These are phyloP conservation scores for Acer saccharum DNA, from an alignment of 345 rosid genomes.

Conservation along the genomic window DNA sequence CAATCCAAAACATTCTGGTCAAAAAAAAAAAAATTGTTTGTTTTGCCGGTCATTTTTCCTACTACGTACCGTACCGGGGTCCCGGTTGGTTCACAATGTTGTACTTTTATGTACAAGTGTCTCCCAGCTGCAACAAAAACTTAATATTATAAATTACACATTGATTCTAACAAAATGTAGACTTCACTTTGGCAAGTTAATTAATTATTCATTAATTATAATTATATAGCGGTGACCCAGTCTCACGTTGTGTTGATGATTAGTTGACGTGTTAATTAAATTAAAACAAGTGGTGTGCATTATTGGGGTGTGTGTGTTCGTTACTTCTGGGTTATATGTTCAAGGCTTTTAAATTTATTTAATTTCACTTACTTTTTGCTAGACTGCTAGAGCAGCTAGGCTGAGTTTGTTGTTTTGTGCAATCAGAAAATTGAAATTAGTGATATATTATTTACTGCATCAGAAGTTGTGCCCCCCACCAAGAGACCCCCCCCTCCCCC, in stretches of 20 bases:
- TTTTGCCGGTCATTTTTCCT: constrained; percentile 16
- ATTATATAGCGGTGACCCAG: not conserved
- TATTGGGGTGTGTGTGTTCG: constrained; percentile 13
- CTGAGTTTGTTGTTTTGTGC: not conserved
- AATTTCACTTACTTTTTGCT: not conserved
- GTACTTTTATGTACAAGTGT: not conserved
- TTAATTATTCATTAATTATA: not conserved
- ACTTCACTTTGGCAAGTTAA: too few species aligned
- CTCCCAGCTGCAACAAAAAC: not conserved
- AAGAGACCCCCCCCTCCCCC: not conserved
- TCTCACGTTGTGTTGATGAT: not conserved
- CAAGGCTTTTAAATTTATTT: not conserved
- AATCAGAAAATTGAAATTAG: not conserved
- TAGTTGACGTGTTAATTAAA: not conserved
- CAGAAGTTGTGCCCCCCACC: constrained; percentile 3
- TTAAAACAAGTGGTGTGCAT: not conserved
- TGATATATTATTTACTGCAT: constrained; percentile 3
- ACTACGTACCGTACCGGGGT: not conserved
- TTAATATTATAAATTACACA: too few species aligned
- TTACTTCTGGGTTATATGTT: constrained; percentile 14
- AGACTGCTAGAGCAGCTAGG: not conserved
- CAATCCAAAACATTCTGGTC: constrained; percentile 22
- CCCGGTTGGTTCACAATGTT: not conserved
- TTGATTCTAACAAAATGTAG: not conserved
- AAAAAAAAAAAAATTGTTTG: too few species aligned